Evolutionary conservation across 768 basidiomycete species (phyloP).

Genomic region (Hygrophorus russula): DNA sequence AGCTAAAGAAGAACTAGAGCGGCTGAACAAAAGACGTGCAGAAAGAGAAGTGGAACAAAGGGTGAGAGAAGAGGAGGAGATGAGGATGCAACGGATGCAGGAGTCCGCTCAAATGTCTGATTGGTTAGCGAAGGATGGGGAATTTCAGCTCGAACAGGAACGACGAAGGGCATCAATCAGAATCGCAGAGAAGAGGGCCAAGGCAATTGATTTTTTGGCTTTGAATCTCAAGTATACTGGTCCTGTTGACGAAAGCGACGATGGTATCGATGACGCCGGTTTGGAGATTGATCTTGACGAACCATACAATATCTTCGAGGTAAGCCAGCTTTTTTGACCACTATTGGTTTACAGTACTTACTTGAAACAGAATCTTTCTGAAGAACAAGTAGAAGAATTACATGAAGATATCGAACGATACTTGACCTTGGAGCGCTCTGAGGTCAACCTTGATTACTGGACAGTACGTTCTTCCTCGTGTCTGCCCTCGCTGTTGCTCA

Average conservation of each 20-base stretch:
- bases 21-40: constrained; percentile 80
- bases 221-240: constrained; percentile 92
- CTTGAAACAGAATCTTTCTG: constrained; percentile 58
- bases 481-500: neutral
- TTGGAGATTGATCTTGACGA: constrained; percentile 98
- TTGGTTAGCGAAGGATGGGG: constrained; percentile 94
- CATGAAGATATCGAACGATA: constrained; percentile 93
- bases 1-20: constrained; percentile 91
- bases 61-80: constrained; percentile 86
- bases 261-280: constrained; percentile 72
- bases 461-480: constrained; percentile 42
- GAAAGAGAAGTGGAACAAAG: constrained; percentile 86
- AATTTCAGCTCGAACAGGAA: constrained; percentile 95
- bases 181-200: constrained; percentile 91
- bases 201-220: constrained; percentile 96
- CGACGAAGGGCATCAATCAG: constrained; percentile 84
- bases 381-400: constrained; percentile 84
- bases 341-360: constrained; percentile 5
- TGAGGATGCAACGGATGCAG: constrained; percentile 76
- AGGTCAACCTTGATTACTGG: constrained; percentile 94
- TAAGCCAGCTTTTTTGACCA: constrained; percentile 25
- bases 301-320: constrained; percentile 95
- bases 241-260: constrained; percentile 55
- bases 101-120: constrained; percentile 98
- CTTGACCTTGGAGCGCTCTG: constrained; percentile 71